These are phyloP conservation scores for Xylaria sp. DNA, from an alignment of 2,329 filamentous ascomycete genomes.

Conservation along the genomic window DNA sequence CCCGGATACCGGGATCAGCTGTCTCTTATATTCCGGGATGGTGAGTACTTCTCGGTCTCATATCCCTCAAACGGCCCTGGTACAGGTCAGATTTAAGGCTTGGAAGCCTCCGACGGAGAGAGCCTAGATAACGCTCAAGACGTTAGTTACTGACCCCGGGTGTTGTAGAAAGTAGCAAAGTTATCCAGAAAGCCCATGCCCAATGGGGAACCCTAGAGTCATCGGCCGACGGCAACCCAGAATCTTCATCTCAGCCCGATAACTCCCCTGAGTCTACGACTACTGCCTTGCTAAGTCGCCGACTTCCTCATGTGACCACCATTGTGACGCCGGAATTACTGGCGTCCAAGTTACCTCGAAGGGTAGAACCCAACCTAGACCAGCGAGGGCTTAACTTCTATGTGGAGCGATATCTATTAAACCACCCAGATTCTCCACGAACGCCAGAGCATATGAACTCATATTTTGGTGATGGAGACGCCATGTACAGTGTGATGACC, in stretches of 20 bases:
- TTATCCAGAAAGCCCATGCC: conserved; percentile 68
- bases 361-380: conserved; percentile 56
- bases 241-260: conserved; percentile 38
- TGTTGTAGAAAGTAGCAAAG: conserved; percentile 64
- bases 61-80: not conserved
- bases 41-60: conserved; percentile 1
- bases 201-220: conserved; percentile 58
- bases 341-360: conserved; percentile 45
- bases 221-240: conserved; percentile 43
- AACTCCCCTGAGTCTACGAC: conserved; percentile 22
- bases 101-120: not conserved
- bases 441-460: conserved; percentile 53
- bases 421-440: conserved; percentile 62
- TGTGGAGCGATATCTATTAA: conserved; percentile 62
- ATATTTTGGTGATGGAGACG: conserved; percentile 53
- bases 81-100: not conserved
- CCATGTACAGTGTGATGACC: conserved; percentile 62
- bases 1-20: conserved; percentile 73
- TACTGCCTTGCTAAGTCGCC: conserved; percentile 33
- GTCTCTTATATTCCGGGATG: conserved; percentile 74
- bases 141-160: not conserved
- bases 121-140: not conserved
- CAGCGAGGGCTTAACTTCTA: conserved; percentile 65
- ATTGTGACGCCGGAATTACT: conserved; percentile 34
- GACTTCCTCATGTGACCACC: not conserved